Percentiles rank a stretch among this genome's conserved stretches.
Conservation (phyloP, 768 basidiomycete species). For the Rubroboletus pulcherrimus region DNA sequence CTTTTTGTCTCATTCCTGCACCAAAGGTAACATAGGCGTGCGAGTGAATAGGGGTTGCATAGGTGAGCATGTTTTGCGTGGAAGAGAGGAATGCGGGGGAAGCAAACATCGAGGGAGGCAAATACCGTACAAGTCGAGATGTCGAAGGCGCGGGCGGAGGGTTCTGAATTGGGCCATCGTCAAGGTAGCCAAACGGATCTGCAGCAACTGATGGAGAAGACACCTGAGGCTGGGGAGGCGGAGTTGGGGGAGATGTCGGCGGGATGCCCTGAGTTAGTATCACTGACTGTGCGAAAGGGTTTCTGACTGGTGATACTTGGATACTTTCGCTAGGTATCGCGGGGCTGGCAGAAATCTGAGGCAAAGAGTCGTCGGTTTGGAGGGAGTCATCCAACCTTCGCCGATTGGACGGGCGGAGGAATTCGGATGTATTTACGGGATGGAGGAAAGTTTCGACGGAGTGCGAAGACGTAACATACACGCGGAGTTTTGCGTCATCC, state of each 20-base stretch:
- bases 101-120: slow-evolving; percentile 34
- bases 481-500: slow-evolving; percentile 48
- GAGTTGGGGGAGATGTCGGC: slow-evolving; percentile 2
- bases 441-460: slow-evolving; percentile 50
- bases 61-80: slow-evolving; percentile 40
- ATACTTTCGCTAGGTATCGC: neutral
- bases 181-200: slow-evolving; percentile 63
- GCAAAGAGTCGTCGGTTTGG: neutral
- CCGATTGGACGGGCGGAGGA: slow-evolving; percentile 20
- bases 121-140: slow-evolving; percentile 18
- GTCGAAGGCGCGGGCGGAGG: slow-evolving; percentile 21
- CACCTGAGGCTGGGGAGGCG: neutral
- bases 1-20: slow-evolving; percentile 80
- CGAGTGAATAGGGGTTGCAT: slow-evolving; percentile 57
- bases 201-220: slow-evolving; percentile 24
- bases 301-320: neutral
- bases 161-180: slow-evolving; percentile 33
- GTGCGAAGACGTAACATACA: slow-evolving; percentile 54
- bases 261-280: neutral
- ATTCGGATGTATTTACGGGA: slow-evolving; percentile 5
- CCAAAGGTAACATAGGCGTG: slow-evolving; percentile 85
- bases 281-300: neutral
- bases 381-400: slow-evolving; percentile 14
- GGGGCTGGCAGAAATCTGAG: neutral
- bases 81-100: slow-evolving; percentile 33